phyloP scores from a whole-genome alignment of 1,284 basidiomycete species.

The Puccinia hordei region DNA sequence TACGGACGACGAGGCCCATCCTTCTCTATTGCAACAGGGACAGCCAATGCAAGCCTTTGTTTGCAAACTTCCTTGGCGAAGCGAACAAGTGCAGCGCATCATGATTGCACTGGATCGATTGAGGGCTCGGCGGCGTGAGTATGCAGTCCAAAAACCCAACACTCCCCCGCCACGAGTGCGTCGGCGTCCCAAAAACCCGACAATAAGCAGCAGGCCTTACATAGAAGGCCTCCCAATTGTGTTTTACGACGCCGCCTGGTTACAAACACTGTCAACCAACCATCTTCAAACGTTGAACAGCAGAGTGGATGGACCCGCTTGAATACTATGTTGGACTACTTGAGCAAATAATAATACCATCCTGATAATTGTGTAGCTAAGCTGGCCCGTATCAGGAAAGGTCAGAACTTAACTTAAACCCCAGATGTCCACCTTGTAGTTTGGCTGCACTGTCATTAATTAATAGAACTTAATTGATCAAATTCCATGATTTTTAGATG shows the following conservation, averaged over 20 bases:
- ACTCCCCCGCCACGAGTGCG: constrained; percentile 6
- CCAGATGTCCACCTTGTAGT: too few species aligned
- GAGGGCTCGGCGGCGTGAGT: not conserved
- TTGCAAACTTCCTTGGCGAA: constrained; percentile 1
- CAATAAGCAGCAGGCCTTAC: not conserved
- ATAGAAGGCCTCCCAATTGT: not conserved
- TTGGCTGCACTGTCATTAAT: too few species aligned
- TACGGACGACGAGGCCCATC: constrained; percentile 9
- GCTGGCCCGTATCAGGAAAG: too few species aligned
- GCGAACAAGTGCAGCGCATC: not conserved
- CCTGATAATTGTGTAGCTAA: too few species aligned
- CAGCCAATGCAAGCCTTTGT: not conserved
- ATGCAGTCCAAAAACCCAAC: not conserved
- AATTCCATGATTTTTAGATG: too few species aligned
- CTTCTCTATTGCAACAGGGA: not conserved
- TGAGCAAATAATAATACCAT: not conserved
- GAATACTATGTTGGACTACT: not conserved
- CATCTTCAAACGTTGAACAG: not conserved
- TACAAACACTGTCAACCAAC: not conserved
- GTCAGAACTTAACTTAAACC: too few species aligned
- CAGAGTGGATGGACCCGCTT: not conserved
- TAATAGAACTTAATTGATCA: too few species aligned
- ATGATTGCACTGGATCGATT: not conserved
- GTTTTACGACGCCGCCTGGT: constrained; percentile 1
- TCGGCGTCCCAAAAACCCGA: not conserved